These are phyloP conservation scores for Plasmopara muralis DNA, from an alignment of 352 stramenopile genomes.

Conservation along the genomic window DNA sequence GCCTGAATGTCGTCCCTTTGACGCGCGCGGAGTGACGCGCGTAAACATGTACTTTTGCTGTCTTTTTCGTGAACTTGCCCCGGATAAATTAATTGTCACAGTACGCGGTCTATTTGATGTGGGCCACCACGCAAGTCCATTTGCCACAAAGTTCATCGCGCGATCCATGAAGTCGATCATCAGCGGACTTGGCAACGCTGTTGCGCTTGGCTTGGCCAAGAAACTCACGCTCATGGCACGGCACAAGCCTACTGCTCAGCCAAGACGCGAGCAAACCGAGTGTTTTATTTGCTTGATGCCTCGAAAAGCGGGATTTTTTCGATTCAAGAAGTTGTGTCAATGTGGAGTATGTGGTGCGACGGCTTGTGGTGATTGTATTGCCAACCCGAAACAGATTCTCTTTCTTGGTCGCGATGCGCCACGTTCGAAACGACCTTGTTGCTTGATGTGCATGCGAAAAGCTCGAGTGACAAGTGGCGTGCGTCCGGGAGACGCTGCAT, in stretches of 20 bases:
- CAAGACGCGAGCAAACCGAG: slow-evolving; percentile 1
- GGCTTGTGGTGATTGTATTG: slow-evolving; percentile 28
- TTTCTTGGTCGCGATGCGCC: slow-evolving; percentile 18
- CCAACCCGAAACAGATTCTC: slow-evolving; percentile 20
- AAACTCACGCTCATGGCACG: slow-evolving; percentile 39
- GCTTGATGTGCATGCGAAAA: slow-evolving; percentile 26
- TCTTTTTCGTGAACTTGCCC: slow-evolving; percentile 27
- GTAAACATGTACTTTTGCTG: slow-evolving; percentile 26
- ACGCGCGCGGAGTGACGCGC: slow-evolving; percentile 18
- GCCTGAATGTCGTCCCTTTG: slow-evolving; percentile 27
- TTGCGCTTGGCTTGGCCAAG: slow-evolving; percentile 37
- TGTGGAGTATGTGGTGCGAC: slow-evolving; percentile 22
- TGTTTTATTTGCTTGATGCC: slow-evolving; percentile 29
- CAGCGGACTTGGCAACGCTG: slow-evolving; percentile 26
- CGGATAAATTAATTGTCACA: slow-evolving; percentile 28
- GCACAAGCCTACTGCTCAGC: slow-evolving; percentile 2
- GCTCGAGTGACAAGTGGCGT: slow-evolving; percentile 19
- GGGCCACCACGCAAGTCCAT: slow-evolving; percentile 15
- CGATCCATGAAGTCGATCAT: slow-evolving; percentile 28
- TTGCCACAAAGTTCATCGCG: slow-evolving; percentile 20
- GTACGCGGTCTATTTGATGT: slow-evolving; percentile 37
- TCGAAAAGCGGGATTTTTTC: slow-evolving; percentile 9
- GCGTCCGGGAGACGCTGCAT: slow-evolving; percentile 16
- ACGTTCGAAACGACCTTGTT: slow-evolving; percentile 20
- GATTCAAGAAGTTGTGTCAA: slow-evolving; percentile 14